phyloP scores from a whole-genome alignment of 306 rosid species.

The Quercus cerris region DNA sequence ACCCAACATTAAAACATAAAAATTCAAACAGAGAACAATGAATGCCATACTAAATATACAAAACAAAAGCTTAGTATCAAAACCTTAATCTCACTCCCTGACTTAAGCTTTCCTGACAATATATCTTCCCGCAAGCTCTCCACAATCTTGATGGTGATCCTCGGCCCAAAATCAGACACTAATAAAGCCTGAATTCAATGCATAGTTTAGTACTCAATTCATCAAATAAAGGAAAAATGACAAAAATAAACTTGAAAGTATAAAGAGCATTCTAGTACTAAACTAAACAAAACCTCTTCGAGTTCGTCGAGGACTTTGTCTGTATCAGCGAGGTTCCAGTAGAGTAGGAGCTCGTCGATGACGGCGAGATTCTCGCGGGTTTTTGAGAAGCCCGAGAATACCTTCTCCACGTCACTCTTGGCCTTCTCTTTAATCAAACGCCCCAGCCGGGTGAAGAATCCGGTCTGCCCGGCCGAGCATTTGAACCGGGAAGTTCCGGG shows the following conservation, averaged over 20 bases:
- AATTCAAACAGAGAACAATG: not conserved
- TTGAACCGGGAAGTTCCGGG: conserved; percentile 39
- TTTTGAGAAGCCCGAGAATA: conserved; percentile 84
- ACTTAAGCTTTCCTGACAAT: conserved; percentile 81
- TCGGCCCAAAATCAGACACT: conserved; percentile 93
- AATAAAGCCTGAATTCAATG: conserved; percentile 55
- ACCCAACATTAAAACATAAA: not conserved
- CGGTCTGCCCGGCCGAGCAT: conserved; percentile 73
- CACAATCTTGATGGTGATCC: conserved; percentile 78
- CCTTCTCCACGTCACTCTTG: conserved; percentile 83
- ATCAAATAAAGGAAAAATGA: not conserved
- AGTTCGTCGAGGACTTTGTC: conserved; percentile 91
- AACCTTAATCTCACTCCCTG: conserved; percentile 94
- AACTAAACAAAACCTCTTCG: conserved; percentile 64
- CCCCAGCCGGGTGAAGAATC: conserved; percentile 77
- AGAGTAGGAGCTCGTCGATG: conserved; percentile 87
- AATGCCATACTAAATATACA: not conserved
- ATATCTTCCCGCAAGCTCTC: conserved; percentile 84
- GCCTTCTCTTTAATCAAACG: conserved; percentile 89
- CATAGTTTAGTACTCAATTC: not conserved
- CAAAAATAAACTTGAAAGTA: not conserved
- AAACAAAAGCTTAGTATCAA: not conserved
- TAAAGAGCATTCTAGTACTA: not conserved
- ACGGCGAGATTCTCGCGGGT: conserved; percentile 87
- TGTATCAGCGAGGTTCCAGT: conserved; percentile 94